Base-by-base conservation (phyloP, 1,284 basidiomycete genomes). In the Rhodotorula sp. region DNA sequence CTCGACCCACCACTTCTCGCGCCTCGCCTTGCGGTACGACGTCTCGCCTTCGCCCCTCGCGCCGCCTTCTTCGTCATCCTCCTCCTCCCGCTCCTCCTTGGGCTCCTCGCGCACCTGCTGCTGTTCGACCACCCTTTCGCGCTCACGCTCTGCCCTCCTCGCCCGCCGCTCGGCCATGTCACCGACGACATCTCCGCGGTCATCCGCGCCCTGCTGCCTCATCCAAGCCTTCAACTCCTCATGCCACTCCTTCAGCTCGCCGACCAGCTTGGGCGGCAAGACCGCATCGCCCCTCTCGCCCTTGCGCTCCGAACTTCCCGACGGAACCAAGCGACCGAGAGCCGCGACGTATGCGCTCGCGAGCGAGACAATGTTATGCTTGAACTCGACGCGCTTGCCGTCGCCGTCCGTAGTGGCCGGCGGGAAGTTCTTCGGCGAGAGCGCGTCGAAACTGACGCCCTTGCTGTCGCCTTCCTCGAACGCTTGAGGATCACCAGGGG, bases 1-100 rank as follows among this genome's bases (percentile, higher is more conserved):
- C 29, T 32, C 58, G 10, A 9, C 15, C 57, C n/a, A 56, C 52
- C 22, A 57, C 56, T 22, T 36, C 53, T 58, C 62, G 7, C 64
- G 27, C 56, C 27, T 19, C 27, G 19, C 27, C 39, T 13, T 9
- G 7, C 39, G 56, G 4, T 6, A 13, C 24, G 11, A 34, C 60
- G 17, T 47, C n/a, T 29, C 29, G 44, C 30, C 19, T 27, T 61
- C 34, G 30, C 48, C 24, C 49, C 59, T 15, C 34, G 36, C 46
- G 19, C 22, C 46, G 4, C 30, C 24, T 6, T 4, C 53, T 7
- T 4, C 55, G 7, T 24, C 27, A 4, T 51, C 48, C 17, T 20
- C 39, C 53, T 8, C 47, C n/a, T 9, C 22, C n/a, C 30, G 34
- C 15, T 39, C 32, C 47, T 29, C 9, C n/a, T 9, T 17, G 19